Conservation (phyloP, 2,329 filamentous ascomycete genomes). For the Cytospora piceae region DNA sequence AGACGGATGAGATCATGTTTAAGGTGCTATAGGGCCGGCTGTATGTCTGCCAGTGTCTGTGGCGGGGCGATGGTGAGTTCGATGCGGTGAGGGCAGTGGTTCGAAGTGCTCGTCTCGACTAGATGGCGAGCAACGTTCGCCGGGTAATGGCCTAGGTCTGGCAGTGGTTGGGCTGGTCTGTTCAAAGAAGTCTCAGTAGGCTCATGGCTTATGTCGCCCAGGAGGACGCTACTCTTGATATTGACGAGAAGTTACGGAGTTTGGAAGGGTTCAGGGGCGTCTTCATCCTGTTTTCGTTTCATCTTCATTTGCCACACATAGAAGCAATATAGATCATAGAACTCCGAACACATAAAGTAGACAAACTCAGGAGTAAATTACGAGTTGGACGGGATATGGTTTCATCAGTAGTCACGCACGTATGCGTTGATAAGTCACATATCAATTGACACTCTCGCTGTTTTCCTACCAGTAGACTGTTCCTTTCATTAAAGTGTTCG, state of each 20-base stretch:
- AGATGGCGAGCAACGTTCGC: neutral
- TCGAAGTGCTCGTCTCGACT: neutral
- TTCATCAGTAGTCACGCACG: no score
- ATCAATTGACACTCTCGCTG: no score
- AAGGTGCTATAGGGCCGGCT: slow-evolving; percentile 36
- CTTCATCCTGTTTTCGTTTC: neutral
- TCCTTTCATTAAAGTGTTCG: no score
- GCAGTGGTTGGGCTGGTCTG: neutral
- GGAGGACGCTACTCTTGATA: neutral
- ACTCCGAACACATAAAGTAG: neutral
- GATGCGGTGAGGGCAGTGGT: neutral
- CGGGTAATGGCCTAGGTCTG: neutral
- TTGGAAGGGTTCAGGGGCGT: neutral
- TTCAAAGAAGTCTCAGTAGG: neutral
- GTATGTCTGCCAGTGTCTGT: neutral
- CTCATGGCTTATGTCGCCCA: neutral
- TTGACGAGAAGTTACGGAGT: neutral
- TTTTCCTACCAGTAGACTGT: no score
- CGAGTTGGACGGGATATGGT: neutral
- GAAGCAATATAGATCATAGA: neutral
- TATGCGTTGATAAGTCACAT: no score
- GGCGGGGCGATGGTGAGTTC: no score
- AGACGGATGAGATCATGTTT: slow-evolving; percentile 46
- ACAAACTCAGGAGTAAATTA: neutral
- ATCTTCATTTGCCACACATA: neutral